Conservation (phyloP, 495 filamentous ascomycete species). For the Penicillium bialowiezense region DNA sequence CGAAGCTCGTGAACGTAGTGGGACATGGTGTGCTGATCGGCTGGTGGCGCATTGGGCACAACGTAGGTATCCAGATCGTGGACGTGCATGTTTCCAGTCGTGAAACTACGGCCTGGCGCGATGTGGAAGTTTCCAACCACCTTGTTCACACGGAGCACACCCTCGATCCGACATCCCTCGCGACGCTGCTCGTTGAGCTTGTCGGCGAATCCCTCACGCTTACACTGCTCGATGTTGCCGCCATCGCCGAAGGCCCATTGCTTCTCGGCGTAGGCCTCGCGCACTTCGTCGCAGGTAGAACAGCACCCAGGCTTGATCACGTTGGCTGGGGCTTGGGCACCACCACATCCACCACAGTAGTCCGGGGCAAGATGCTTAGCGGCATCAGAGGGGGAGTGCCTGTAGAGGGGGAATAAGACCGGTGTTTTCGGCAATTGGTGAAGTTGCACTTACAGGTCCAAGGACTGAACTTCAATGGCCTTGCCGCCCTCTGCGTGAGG, state of each 20-base stretch:
- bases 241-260: conserved; percentile 93
- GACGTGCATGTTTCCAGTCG: conserved; percentile 91
- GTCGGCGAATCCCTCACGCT: conserved; percentile 88
- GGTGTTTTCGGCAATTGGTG: neutral
- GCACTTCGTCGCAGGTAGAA: conserved; percentile 94
- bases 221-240: conserved; percentile 91
- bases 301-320: conserved; percentile 82
- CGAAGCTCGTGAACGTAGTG: conserved; percentile 88
- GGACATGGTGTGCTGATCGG: conserved; percentile 76
- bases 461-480: conserved; percentile 69
- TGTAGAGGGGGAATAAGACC: conserved; percentile 25
- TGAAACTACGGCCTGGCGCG: conserved; percentile 91
- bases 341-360: conserved; percentile 95
- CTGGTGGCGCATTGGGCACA: conserved; percentile 48
- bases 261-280: conserved; percentile 83
- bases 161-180: conserved; percentile 95
- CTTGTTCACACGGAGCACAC: conserved; percentile 92
- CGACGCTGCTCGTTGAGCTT: conserved; percentile 78
- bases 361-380: conserved; percentile 83
- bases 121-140: conserved; percentile 99
- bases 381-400: conserved; percentile 59
- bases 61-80: conserved; percentile 96
- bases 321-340: conserved; percentile 66
- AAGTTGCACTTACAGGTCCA: conserved; percentile 63
- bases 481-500: conserved; percentile 69